Conservation (phyloP, 768 basidiomycete genomes). For the Boletus speciosus region DNA sequence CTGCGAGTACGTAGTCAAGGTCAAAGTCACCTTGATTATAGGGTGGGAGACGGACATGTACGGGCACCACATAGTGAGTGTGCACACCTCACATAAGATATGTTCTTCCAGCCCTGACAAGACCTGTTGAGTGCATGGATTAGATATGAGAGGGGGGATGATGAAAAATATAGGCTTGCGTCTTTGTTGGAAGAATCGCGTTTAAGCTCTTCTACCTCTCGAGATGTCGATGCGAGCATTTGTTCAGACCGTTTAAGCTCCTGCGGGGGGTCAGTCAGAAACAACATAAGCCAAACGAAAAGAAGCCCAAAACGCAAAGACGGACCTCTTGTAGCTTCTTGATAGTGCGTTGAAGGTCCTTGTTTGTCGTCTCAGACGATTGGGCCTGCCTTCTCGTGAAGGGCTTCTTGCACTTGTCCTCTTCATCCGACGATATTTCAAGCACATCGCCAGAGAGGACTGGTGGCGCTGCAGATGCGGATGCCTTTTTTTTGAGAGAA, state of each 20-base stretch:
- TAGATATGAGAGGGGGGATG: background rate
- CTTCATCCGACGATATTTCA: constrained; percentile 60
- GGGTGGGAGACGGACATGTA: constrained; percentile 47
- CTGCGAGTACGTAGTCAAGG: constrained; percentile 32
- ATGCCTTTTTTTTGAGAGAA: constrained; percentile 19
- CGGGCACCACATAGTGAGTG: constrained; percentile 60
- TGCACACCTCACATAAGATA: constrained; percentile 64
- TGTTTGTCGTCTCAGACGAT: constrained; percentile 10
- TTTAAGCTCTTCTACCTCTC: constrained; percentile 24
- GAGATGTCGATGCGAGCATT: constrained; percentile 6
- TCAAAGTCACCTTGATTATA: background rate
- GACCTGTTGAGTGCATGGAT: constrained; percentile 31
- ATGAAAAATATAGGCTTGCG: background rate
- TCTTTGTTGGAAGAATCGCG: constrained; percentile 4
- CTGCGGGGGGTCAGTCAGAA: constrained; percentile 9
- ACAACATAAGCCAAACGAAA: background rate
- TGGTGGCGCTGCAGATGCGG: constrained; percentile 2
- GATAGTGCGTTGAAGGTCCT: constrained; percentile 38
- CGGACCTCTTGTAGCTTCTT: constrained; percentile 44
- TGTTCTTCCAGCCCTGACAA: constrained; percentile 48
- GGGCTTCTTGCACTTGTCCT: constrained; percentile 17
- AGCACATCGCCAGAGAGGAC: constrained; percentile 39
- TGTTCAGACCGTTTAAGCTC: constrained; percentile 16
- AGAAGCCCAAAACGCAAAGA: background rate
- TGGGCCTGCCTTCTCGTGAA: constrained; percentile 15